phyloP scores from a whole-genome alignment of 306 rosid species.

The Prunus mume region DNA sequence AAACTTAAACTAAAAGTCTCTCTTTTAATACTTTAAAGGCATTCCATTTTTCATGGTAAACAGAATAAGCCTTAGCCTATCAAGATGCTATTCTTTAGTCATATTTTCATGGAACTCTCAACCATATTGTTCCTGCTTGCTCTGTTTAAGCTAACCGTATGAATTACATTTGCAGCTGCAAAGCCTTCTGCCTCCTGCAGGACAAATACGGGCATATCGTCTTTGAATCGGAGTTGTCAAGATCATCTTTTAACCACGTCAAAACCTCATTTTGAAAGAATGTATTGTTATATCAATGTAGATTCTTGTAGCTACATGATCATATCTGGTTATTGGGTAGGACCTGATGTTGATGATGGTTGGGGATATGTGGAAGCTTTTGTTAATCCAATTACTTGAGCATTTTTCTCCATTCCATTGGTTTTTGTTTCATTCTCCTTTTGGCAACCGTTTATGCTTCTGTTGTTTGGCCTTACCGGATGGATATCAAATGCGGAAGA shows the following conservation, averaged over 20 bases:
- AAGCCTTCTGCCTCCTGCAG: constrained; percentile 31
- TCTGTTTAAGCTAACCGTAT: constrained; percentile 21
- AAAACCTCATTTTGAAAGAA: constrained; percentile 31
- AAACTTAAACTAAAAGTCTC: background rate
- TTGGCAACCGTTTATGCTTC: background rate
- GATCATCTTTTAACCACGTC: constrained; percentile 26
- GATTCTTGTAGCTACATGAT: constrained; percentile 39
- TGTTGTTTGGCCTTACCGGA: no score
- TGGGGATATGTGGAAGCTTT: constrained; percentile 88
- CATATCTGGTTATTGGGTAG: constrained; percentile 85
- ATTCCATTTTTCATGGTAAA: background rate
- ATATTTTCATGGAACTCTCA: constrained; percentile 16
- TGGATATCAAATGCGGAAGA: no score
- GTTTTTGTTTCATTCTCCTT: background rate
- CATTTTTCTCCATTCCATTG: background rate
- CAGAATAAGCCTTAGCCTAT: background rate
- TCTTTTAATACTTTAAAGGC: background rate
- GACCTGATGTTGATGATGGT: constrained; percentile 91
- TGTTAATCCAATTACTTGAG: constrained; percentile 47
- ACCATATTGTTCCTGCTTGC: constrained; percentile 4
- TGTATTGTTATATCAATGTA: constrained; percentile 33
- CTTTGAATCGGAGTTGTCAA: constrained; percentile 26
- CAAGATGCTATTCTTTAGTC: background rate
- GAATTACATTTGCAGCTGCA: constrained; percentile 59
- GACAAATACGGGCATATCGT: constrained; percentile 24